Percentiles rank a stretch among this genome's conserved stretches.
These are phyloP conservation scores for Penicillium antarcticum DNA, from an alignment of 495 filamentous ascomycete species.

Conservation along the genomic window DNA sequence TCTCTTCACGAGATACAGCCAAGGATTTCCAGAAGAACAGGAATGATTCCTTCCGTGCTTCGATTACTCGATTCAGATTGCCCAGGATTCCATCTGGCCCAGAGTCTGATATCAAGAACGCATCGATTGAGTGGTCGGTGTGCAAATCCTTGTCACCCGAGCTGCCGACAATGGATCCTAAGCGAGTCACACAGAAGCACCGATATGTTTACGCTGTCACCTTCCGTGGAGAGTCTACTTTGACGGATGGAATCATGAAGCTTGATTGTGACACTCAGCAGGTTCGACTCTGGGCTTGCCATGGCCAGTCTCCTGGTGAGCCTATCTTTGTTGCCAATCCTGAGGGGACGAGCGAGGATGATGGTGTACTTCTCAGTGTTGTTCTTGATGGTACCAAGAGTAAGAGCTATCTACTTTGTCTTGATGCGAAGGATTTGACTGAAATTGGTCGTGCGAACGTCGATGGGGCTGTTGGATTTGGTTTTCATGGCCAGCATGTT, in stretches of 20 bases:
- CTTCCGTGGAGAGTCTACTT: conserved; percentile 54
- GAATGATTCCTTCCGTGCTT: conserved; percentile 30
- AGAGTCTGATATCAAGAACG: conserved; percentile 6
- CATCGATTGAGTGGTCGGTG: conserved; percentile 33
- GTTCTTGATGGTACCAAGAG: conserved; percentile 62
- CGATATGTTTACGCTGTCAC: conserved; percentile 64
- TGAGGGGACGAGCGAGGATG: conserved; percentile 47
- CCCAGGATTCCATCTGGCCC: conserved; percentile 24
- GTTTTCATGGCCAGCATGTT: conserved; percentile 70
- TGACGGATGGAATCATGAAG: conserved; percentile 67
- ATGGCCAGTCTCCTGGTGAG: conserved; percentile 69
- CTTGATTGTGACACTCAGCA: conserved; percentile 56
- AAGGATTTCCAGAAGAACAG: conserved; percentile 23
- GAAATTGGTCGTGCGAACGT: conserved; percentile 67
- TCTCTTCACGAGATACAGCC: conserved; percentile 36
- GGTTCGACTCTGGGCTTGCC: conserved; percentile 49
- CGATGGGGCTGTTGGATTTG: conserved; percentile 58
- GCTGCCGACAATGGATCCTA: conserved; percentile 66
- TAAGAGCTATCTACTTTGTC: conserved; percentile 65
- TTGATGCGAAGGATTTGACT: conserved; percentile 62
- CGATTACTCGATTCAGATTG: conserved; percentile 49
- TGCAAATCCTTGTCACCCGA: conserved; percentile 45
- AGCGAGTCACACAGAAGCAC: conserved; percentile 46
- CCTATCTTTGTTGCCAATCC: conserved; percentile 64
- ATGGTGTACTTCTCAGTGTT: conserved; percentile 68